phyloP scores from a whole-genome alignment of 2,329 filamentous ascomycete species.

The Alternaria panax region DNA sequence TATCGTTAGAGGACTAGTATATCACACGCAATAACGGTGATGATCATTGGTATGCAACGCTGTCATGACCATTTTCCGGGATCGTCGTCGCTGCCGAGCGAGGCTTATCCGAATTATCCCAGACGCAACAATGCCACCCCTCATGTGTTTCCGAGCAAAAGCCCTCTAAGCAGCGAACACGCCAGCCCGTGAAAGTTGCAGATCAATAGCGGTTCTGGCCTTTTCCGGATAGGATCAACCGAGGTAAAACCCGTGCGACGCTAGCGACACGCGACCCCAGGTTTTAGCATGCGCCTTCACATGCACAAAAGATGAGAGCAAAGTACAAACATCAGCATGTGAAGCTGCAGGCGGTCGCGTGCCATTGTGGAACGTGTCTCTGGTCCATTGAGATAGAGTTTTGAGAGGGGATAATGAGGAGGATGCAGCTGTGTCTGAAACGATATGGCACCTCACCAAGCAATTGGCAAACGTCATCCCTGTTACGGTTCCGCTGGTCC shows the following conservation, averaged over 20 bases:
- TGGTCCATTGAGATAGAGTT: not conserved
- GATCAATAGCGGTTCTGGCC: conserved; percentile 19
- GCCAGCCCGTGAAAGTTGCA: conserved; percentile 12
- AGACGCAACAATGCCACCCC: conserved; percentile 5
- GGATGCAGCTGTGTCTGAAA: conserved; percentile 6
- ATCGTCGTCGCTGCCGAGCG: conserved; percentile 2
- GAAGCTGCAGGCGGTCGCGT: conserved; percentile 38
- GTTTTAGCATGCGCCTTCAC: conserved; percentile 36
- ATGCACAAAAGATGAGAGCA: conserved; percentile 30
- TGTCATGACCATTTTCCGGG: not conserved
- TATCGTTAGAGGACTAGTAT: not conserved
- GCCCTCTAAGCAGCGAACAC: not conserved
- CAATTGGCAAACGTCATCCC: conserved; percentile 48
- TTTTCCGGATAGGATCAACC: conserved; percentile 20
- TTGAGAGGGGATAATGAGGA: not conserved
- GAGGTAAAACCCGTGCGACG: conserved; percentile 19
- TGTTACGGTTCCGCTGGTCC: conserved; percentile 35
- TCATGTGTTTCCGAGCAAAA: conserved; percentile 11
- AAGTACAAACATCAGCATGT: conserved; percentile 33
- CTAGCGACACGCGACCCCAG: conserved; percentile 21
- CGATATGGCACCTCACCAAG: conserved; percentile 24
- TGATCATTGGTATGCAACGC: not conserved
- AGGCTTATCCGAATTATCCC: conserved; percentile 3
- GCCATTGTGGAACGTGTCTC: conserved; percentile 11
- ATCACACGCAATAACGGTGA: not conserved